A percentile compares a stretch with the other conserved stretches of the same genome.
phyloP scores from a whole-genome alignment of 495 filamentous ascomycete species.

The Cercophora samala region DNA sequence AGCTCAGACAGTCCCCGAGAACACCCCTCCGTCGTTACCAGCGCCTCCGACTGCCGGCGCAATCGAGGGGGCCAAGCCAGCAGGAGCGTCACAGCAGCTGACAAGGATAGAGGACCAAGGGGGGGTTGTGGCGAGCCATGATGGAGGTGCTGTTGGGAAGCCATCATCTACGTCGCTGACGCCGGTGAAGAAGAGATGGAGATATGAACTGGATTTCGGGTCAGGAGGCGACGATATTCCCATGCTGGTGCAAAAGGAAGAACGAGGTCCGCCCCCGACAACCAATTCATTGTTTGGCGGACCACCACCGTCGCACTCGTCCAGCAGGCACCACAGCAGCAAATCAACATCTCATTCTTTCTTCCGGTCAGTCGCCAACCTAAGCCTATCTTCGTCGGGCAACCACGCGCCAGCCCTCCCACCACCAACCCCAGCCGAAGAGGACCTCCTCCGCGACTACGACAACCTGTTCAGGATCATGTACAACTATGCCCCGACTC shows the following conservation, averaged over 20 bases:
- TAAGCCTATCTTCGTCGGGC: conserved; percentile 46
- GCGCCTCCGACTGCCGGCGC: conserved; percentile 37
- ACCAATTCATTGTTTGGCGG: conserved; percentile 45
- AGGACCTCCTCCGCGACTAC: conserved; percentile 79
- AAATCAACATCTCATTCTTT: conserved; percentile 60
- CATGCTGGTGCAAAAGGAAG: conserved; percentile 81
- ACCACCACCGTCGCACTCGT: conserved; percentile 26
- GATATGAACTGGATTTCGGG: conserved; percentile 81
- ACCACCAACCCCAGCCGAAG: conserved; percentile 48
- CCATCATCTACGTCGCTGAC: conserved; percentile 15
- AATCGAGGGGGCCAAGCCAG: conserved; percentile 48
- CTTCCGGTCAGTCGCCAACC: conserved; percentile 82
- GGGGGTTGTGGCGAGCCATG: neutral
- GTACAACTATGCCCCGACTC: conserved; percentile 80
- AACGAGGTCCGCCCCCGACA: conserved; percentile 20
- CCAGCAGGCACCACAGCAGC: neutral
- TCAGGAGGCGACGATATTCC: conserved; percentile 72
- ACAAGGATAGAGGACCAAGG: conserved; percentile 32
- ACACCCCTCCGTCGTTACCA: conserved; percentile 10
- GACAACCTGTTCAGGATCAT: conserved; percentile 91
- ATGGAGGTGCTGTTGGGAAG: conserved; percentile 12
- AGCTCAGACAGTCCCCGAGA: conserved; percentile 36
- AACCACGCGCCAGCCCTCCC: conserved; percentile 30
- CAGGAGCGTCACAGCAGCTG: conserved; percentile 31
- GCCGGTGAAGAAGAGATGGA: conserved; percentile 63